These are phyloP conservation scores for Kodamaea jinghongensis DNA, from an alignment of 805 yeast species.

Conservation along the genomic window DNA sequence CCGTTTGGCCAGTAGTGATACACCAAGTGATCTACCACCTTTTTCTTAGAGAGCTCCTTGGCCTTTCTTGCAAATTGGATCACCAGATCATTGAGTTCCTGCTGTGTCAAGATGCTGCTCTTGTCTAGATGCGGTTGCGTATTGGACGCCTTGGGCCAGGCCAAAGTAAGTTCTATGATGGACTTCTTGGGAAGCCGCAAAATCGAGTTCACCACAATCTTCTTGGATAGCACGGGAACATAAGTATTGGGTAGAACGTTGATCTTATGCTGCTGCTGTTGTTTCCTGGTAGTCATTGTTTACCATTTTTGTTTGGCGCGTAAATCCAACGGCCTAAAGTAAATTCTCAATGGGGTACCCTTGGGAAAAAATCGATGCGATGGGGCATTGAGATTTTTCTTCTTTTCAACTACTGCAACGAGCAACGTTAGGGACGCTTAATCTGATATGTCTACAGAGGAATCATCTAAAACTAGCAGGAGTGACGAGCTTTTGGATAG, in stretches of 20 bases:
- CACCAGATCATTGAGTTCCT: constrained; percentile 20
- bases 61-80: constrained; percentile 13
- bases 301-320: constrained; percentile 4
- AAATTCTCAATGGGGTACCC: no score
- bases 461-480: constrained; percentile 3
- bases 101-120: constrained; percentile 15
- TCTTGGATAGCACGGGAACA: constrained; percentile 29
- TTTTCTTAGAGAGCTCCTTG: constrained; percentile 22
- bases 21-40: constrained; percentile 44
- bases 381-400: not conserved
- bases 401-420: not conserved
- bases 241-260: constrained; percentile 41
- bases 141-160: constrained; percentile 33
- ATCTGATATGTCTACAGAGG: constrained; percentile 6
- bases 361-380: constrained; percentile 6
- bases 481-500: constrained; percentile 44
- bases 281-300: constrained; percentile 3
- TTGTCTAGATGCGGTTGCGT: constrained; percentile 21
- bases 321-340: no score
- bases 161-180: constrained; percentile 27
- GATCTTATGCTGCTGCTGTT: constrained; percentile 9
- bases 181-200: constrained; percentile 31
- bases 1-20: constrained; percentile 55
- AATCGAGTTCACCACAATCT: constrained; percentile 21
- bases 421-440: no score